Base-by-base conservation (phyloP, 257 asterid species). In the Capsicum rhomboideum region DNA sequence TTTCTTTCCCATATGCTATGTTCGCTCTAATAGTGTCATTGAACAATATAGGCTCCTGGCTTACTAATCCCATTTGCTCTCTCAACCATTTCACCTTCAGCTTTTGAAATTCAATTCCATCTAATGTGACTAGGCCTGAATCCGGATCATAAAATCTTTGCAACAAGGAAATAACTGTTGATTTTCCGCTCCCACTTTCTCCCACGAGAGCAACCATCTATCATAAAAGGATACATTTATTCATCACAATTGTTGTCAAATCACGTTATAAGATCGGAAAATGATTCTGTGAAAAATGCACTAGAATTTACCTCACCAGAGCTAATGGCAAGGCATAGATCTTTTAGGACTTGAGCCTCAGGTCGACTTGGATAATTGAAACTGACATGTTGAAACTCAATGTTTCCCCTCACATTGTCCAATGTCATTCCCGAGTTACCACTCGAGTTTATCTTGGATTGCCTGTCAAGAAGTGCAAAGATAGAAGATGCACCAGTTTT, bases 311-410 rank as follows among this genome's bases (percentile, higher is more conserved):
- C 98, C 98, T 93, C 91, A 87, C 98, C 98, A 34, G 92, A 88
- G 79, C 80, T 93, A 79, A 95, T 91, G 78, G 87, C 89, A 87
- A 94, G 86, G 58, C 85, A 87, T n/a, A 95, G 91, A 88, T 93
- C 97, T 10, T 91, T 86, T 31, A 95, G 85, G 52, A 95, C 91
- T 80, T 90, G 95, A 80, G 90, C 86, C 84, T 93, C 96, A 0
- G 98, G 98, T 88, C 99, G 89, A 49, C 93, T 94, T 8, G 99
- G 98, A 88, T 95, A 95, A 87, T 78, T 93, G 88, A 95, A 95
- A 85, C 97, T 90, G 77, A 95, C 91, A 64, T 91, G 93, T 7
- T 79, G 90, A 52, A 94, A 84, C 83, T 93, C 97, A 26, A 94
- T 93, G 75, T 94, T 94, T 67, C 98, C 99, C 88, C 87, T 91